Evolutionary conservation across 176 grass and related monocot genomes (phyloP), one percentile per base, ranked within the genome.

Genomic region (Bonia amplexicaulis): DNA sequence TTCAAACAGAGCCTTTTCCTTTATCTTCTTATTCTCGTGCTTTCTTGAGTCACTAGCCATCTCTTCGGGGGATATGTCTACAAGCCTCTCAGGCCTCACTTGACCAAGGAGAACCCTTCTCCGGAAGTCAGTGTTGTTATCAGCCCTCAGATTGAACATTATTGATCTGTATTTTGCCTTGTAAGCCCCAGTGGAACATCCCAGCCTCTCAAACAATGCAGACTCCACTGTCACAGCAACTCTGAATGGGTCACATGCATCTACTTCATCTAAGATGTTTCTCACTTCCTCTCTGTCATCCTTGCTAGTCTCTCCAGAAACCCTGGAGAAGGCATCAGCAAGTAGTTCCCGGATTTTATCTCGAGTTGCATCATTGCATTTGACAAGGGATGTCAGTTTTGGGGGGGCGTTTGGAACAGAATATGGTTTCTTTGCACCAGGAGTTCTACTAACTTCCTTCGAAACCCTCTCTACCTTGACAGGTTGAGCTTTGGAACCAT

Each of bases 161-260:
- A 97, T 92, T 33, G 94, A 97, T 46, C 94, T 88, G 69, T 97
- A 97, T 51, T 97, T 97, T 44, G 66, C 53, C 87, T 97, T 97
- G 6, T 97, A 89, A 69, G 85, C 3, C 46, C 94, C 94, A 17
- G 82, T 97, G 3, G 92, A 88, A 74, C 71, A 64, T 17, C 94
- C 92, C n/a, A 97, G 63, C 66, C n/a, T 97, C 81, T 91, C 90
- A 71, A 94, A 97, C 66, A 97, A 15, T 9, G 78, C 78, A 0
- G 94, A 97, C 59, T 97, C 92, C 20, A 91, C 74, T 31, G 79
- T 97, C 33, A 94, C 94, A 7, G 94, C 87, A 81, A 93, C 88
- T 80, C 94, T 90, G 39, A 92, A 90, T 41, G 91, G 91, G 60
- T 97, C 94, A 2, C 87, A 88, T 73, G 85, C 84, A n/a, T 97